Evolutionary conservation across 345 rosid species (phyloP).

Genomic region (Melaleuca alternifolia): DNA sequence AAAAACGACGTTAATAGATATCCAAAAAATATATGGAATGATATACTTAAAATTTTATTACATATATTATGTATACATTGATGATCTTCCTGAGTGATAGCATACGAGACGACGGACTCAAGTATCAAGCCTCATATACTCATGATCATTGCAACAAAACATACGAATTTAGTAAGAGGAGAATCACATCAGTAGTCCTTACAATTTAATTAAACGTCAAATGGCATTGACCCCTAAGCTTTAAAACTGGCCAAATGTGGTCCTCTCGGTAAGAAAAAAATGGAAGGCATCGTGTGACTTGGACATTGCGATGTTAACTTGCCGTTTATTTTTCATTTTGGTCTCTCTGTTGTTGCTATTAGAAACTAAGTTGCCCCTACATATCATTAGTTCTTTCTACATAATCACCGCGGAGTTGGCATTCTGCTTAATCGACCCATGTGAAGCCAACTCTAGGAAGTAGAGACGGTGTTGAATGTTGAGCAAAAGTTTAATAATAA

Average conservation of each 20-base stretch:
- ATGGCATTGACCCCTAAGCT: neutral
- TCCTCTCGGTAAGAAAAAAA: neutral
- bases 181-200: neutral
- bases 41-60: neutral
- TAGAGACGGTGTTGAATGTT: neutral
- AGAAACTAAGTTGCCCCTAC: neutral
- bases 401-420: neutral
- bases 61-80: neutral
- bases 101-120: neutral
- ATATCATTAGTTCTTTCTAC: neutral
- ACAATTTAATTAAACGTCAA: neutral
- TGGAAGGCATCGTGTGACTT: neutral
- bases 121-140: neutral
- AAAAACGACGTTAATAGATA: neutral
- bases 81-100: neutral
- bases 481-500: neutral
- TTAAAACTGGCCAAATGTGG: neutral
- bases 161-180: neutral
- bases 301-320: neutral
- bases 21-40: neutral
- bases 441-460: neutral
- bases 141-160: neutral
- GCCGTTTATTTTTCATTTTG: neutral
- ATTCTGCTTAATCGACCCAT: neutral
- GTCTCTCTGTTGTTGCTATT: neutral